Evolutionary conservation across 2,329 filamentous ascomycete genomes (phyloP).

Genomic region (Penicillium brasilianum): DNA sequence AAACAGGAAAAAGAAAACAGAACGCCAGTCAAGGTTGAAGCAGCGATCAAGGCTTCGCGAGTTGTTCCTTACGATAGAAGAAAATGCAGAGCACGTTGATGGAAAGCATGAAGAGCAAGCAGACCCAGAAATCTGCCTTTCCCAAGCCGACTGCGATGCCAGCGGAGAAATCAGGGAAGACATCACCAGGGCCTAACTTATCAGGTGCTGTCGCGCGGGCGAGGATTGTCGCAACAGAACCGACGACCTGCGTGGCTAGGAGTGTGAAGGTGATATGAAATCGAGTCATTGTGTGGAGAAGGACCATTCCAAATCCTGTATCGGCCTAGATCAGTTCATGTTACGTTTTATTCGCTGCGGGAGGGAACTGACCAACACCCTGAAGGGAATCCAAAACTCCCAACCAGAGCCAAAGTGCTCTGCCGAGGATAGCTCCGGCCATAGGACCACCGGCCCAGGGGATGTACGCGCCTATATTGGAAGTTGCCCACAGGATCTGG

Average conservation of each 20-base stretch:
- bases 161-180: constrained; percentile 60
- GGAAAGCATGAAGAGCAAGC: constrained; percentile 55
- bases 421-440: constrained; percentile 62
- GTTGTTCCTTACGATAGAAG: constrained; percentile 45
- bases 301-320: constrained; percentile 64
- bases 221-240: constrained; percentile 65
- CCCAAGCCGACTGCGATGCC: constrained; percentile 18
- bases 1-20: constrained; percentile 3
- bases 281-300: constrained; percentile 67
- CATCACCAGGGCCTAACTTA: constrained; percentile 61
- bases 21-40: constrained; percentile 9
- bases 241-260: constrained; percentile 64
- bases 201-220: constrained; percentile 66
- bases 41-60: constrained; percentile 29
- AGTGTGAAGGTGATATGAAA: constrained; percentile 68
- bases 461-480: constrained; percentile 63
- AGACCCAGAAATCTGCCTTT: constrained; percentile 36
- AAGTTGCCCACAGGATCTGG: constrained; percentile 70
- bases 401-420: constrained; percentile 69
- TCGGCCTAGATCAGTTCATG: neutral
- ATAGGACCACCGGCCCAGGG: constrained; percentile 62
- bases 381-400: constrained; percentile 69
- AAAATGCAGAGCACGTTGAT: constrained; percentile 62
- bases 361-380: constrained; percentile 57
- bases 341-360: neutral